A percentile compares a stretch with the other conserved stretches of the same genome.
phyloP scores from a whole-genome alignment of 306 rosid genomes.

The Ziziphus jujuba region DNA sequence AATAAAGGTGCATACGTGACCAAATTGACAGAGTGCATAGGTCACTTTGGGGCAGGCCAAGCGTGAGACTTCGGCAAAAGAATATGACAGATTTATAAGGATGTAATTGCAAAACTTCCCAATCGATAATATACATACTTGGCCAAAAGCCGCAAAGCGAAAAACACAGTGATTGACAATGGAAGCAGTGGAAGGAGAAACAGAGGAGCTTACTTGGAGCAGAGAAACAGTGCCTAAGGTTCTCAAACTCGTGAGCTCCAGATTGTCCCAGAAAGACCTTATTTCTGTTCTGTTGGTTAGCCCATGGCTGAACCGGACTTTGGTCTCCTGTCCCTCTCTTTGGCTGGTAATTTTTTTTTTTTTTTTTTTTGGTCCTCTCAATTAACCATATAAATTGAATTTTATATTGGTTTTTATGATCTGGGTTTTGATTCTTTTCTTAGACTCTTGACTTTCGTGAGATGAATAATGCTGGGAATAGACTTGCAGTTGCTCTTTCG shows the following conservation, averaged over 20 bases:
- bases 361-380: background rate
- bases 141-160: background rate
- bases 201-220: constrained; percentile 45
- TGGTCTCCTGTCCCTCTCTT: constrained; percentile 49
- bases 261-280: constrained; percentile 53
- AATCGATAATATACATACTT: too few species aligned
- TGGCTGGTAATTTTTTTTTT: constrained; percentile 49
- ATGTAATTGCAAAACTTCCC: background rate
- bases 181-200: constrained; percentile 33
- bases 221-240: constrained; percentile 71
- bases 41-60: background rate
- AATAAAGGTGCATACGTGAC: too few species aligned
- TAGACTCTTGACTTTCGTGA: constrained; percentile 67
- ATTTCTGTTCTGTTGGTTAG: constrained; percentile 56
- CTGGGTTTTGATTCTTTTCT: constrained; percentile 13
- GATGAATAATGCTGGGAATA: constrained; percentile 63
- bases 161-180: constrained; percentile 10
- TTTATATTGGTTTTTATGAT: background rate
- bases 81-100: too few species aligned
- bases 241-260: constrained; percentile 51
- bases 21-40: too few species aligned
- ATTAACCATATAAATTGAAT: background rate
- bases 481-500: constrained; percentile 65
- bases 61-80: too few species aligned
- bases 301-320: constrained; percentile 63